A percentile compares a stretch with the other conserved stretches of the same genome.
phyloP scores from a whole-genome alignment of 2,329 filamentous ascomycete species.

The Fusarium ramigenum region DNA sequence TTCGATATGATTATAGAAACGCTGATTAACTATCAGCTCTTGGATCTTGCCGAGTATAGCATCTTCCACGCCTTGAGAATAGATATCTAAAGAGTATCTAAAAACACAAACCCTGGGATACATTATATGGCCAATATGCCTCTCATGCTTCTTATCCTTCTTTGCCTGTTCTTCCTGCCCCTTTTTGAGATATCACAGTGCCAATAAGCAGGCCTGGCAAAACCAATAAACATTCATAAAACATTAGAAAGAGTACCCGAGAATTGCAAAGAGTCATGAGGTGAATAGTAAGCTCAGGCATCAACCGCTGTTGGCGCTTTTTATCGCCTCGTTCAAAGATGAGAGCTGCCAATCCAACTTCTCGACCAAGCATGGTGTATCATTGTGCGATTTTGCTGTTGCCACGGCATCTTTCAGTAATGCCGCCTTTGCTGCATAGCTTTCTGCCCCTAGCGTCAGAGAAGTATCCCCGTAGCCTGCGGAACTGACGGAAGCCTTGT shows the following conservation, averaged over 20 bases:
- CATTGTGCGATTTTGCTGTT: neutral
- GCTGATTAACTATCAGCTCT: neutral
- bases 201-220: neutral
- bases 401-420: neutral
- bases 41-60: no score
- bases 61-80: neutral
- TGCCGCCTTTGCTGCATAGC: neutral
- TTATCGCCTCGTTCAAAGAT: neutral
- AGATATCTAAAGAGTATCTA: neutral
- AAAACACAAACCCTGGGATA: no score
- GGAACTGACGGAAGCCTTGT: neutral
- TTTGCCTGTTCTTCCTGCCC: neutral
- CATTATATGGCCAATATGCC: rapidly evolving
- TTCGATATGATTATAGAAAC: neutral
- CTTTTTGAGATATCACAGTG: neutral
- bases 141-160: no score
- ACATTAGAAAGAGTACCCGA: neutral
- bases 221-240: neutral
- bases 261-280: no score
- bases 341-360: neutral
- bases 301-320: neutral
- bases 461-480: neutral
- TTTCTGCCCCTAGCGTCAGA: neutral
- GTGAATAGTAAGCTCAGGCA: no score
- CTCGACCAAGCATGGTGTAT: neutral